Evolutionary conservation across 345 rosid species (phyloP).

Genomic region (Eucalyptus marginata): DNA sequence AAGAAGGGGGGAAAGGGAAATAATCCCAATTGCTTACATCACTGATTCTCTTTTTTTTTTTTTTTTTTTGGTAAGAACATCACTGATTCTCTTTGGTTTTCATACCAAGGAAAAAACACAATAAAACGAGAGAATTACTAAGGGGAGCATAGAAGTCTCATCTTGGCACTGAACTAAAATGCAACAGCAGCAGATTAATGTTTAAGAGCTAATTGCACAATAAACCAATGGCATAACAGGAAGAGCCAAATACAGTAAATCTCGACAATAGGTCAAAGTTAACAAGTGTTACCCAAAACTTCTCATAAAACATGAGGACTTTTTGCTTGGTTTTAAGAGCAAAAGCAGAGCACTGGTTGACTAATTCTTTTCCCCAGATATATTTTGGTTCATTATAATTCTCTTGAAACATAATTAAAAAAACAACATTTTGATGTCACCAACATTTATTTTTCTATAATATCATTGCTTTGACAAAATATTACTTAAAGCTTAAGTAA

Average conservation of each 20-base stretch:
- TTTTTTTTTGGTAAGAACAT: not conserved
- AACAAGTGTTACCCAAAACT: not conserved
- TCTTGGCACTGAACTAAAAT: not conserved
- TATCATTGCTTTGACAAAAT: not conserved
- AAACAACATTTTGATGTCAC: not conserved
- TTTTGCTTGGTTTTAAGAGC: not conserved
- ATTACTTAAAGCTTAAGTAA: not conserved
- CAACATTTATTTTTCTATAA: not conserved
- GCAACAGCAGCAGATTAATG: not conserved
- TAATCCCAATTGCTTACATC: not conserved
- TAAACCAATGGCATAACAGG: not conserved
- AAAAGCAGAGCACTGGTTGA: not conserved
- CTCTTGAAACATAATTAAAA: not conserved
- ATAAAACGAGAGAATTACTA: not conserved
- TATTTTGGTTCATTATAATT: not conserved
- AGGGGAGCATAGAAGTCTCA: not conserved
- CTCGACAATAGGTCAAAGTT: not conserved
- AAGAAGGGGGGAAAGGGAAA: not conserved
- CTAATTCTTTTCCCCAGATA: not conserved
- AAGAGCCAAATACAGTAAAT: not conserved
- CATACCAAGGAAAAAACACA: not conserved
- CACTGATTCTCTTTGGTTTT: not conserved
- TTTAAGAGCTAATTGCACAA: not conserved
- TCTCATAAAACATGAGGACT: not conserved
- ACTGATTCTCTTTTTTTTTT: not conserved